phyloP scores from a whole-genome alignment of 768 basidiomycete species.

The Polyporus arcularius region DNA sequence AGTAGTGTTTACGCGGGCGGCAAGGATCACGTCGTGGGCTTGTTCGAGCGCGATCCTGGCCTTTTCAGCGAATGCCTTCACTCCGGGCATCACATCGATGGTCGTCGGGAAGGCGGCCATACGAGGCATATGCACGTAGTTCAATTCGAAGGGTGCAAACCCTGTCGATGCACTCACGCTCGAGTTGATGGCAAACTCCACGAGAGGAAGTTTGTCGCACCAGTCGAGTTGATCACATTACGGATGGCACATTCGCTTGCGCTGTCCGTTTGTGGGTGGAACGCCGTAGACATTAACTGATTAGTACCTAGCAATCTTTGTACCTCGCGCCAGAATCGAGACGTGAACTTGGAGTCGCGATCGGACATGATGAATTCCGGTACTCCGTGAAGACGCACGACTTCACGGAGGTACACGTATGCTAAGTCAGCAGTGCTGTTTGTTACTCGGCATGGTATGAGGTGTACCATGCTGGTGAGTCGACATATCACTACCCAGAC shows the following conservation, averaged over 20 bases:
- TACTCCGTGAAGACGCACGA: slow-evolving; percentile 25
- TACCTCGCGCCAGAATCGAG: slow-evolving; percentile 35
- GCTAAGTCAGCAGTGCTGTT: slow-evolving; percentile 21
- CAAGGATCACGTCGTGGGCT: too few species aligned
- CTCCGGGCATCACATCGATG: too few species aligned
- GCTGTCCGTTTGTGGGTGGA: slow-evolving; percentile 37
- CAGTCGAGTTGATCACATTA: neutral
- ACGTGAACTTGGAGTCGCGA: slow-evolving; percentile 36
- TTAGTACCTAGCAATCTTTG: slow-evolving; percentile 21
- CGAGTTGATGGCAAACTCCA: too few species aligned
- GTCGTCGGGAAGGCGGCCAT: too few species aligned
- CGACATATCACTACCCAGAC: slow-evolving; percentile 27
- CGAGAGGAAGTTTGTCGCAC: too few species aligned
- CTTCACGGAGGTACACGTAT: slow-evolving; percentile 15
- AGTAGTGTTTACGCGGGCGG: too few species aligned
- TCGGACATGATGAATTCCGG: slow-evolving; percentile 30
- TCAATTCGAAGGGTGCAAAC: too few species aligned
- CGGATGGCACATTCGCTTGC: slow-evolving; percentile 17
- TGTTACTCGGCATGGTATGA: slow-evolving; percentile 12
- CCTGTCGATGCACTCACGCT: too few species aligned
- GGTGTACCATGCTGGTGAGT: slow-evolving; percentile 24
- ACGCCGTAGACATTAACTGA: slow-evolving; percentile 30
- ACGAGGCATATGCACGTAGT: too few species aligned
- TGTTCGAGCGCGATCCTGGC: too few species aligned
- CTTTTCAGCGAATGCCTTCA: too few species aligned